These are phyloP conservation scores for Conringia planisiliqua DNA, from an alignment of 345 rosid species.

Conservation along the genomic window DNA sequence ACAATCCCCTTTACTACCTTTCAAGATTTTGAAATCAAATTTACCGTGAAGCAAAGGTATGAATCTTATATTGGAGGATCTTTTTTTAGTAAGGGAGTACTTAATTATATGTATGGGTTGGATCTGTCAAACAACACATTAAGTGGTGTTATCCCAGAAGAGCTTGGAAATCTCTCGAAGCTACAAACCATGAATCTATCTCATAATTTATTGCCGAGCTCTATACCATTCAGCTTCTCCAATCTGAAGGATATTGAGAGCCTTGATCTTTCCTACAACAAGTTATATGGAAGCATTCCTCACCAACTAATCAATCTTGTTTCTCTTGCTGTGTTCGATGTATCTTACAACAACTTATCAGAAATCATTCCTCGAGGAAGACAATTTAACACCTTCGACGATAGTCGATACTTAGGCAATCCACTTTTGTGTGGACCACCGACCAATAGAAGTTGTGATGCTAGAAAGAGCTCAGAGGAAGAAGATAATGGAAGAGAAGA, in stretches of 20 bases:
- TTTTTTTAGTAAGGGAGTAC: neutral
- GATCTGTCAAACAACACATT: constrained; percentile 22
- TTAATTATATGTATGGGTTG: constrained; percentile 11
- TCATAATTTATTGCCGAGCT: neutral
- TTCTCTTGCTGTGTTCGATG: neutral
- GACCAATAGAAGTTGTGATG: neutral
- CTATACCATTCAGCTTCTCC: constrained; percentile 10
- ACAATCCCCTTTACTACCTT: neutral
- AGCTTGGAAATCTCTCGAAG: neutral
- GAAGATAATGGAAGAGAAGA: neutral
- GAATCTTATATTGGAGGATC: neutral
- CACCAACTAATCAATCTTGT: neutral
- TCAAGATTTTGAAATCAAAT: neutral
- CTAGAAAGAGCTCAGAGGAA: neutral
- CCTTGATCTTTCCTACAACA: constrained; percentile 6
- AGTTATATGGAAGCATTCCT: constrained; percentile 1
- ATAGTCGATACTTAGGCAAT: neutral
- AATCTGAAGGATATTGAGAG: neutral
- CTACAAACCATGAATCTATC: neutral
- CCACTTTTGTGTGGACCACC: neutral
- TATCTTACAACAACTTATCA: neutral
- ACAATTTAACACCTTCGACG: neutral
- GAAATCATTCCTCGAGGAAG: neutral
- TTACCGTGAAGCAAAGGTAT: constrained; percentile 1
- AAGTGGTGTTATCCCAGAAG: constrained; percentile 4